Conservation (phyloP, 805 yeast genomes). For the Metschnikowia cerradonensis region DNA sequence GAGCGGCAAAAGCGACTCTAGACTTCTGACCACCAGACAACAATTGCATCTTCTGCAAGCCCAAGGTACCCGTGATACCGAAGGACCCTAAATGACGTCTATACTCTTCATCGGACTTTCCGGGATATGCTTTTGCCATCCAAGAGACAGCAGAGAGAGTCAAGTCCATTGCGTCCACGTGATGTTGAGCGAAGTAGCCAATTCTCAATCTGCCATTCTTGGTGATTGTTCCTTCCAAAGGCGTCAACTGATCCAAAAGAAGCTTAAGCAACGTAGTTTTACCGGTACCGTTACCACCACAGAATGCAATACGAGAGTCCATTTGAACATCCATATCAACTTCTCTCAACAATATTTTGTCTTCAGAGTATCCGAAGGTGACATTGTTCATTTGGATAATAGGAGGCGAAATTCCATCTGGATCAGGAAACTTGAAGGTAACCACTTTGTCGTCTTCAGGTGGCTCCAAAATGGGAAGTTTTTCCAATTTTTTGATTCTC, state of each 20-base stretch:
- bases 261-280: conserved; percentile 90
- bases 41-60: conserved; percentile 83
- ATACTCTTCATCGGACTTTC: conserved; percentile 93
- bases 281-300: conserved; percentile 99
- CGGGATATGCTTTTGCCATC: conserved; percentile 88
- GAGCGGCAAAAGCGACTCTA: conserved; percentile 95
- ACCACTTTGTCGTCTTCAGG: conserved; percentile 89
- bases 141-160: conserved; percentile 83
- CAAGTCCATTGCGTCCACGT: conserved; percentile 95
- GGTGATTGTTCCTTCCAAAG: conserved; percentile 73
- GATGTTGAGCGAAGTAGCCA: conserved; percentile 98
- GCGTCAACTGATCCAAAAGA: conserved; percentile 71
- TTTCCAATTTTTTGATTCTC: conserved; percentile 93
- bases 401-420: conserved; percentile 90
- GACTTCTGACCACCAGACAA: conserved; percentile 98
- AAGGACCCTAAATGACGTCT: conserved; percentile 95
- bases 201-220: conserved; percentile 84
- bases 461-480: conserved; percentile 85
- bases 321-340: conserved; percentile 89
- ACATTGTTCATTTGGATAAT: conserved; percentile 84
- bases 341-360: conserved; percentile 59
- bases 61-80: conserved; percentile 93
- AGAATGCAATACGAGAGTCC: conserved; percentile 93
- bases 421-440: conserved; percentile 91
- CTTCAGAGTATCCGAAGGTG: conserved; percentile 74